phyloP scores from a whole-genome alignment of 441 rosid genomes.

The Mallotus japonicus region DNA sequence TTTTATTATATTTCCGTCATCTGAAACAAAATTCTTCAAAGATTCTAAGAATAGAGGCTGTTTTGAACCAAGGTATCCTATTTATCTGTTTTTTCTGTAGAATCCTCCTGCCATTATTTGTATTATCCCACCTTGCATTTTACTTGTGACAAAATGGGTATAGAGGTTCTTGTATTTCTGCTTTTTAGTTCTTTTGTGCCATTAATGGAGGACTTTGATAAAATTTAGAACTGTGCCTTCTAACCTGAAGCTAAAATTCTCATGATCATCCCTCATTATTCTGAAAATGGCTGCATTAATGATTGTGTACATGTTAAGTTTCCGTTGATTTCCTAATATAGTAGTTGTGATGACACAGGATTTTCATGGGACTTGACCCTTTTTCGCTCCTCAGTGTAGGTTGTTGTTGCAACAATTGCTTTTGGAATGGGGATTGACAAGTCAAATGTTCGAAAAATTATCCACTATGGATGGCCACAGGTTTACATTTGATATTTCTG shows the following conservation, averaged over 20 bases:
- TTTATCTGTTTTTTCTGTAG: neutral
- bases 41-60: neutral
- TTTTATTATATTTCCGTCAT: neutral
- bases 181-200: neutral
- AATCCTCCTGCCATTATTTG: slow-evolving; percentile 1
- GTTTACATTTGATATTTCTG: slow-evolving; percentile 29
- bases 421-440: slow-evolving; percentile 98
- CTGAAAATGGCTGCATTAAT: neutral
- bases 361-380: neutral
- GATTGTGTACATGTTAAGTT: neutral
- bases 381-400: slow-evolving; percentile 39
- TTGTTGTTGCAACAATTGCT: slow-evolving; percentile 88
- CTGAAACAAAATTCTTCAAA: neutral
- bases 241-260: neutral
- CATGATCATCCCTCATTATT: slow-evolving; percentile 4
- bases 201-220: neutral
- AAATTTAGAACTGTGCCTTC: neutral
- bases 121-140: neutral
- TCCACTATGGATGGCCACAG: slow-evolving; percentile 99
- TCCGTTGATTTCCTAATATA: neutral
- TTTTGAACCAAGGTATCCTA: neutral
- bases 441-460: slow-evolving; percentile 69
- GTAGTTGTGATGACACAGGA: neutral
- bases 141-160: neutral
- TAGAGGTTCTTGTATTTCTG: neutral